Evolutionary conservation across 2,329 filamentous ascomycete genomes (phyloP).

Genomic region (Exophiala lecanii-corni): DNA sequence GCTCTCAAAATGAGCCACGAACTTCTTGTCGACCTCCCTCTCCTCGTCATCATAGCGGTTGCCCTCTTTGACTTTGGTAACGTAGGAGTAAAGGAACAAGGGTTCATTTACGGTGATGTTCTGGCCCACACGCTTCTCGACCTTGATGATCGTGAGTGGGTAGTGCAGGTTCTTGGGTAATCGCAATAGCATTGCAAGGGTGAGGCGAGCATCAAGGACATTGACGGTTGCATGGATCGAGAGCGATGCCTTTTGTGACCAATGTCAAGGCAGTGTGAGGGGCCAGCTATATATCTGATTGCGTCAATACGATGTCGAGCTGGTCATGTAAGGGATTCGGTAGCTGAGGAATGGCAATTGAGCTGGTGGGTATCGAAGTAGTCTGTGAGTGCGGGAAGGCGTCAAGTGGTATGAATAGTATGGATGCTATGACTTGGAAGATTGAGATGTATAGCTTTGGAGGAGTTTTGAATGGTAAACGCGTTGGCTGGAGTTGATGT

Average conservation of each 20-base stretch:
- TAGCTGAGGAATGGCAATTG: conserved; percentile 7
- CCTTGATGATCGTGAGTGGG: conserved; percentile 84
- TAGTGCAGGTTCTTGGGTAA: conserved; percentile 66
- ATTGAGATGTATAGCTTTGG: no score
- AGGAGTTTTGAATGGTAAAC: no score
- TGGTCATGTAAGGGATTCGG: conserved; percentile 3
- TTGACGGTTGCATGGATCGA: conserved; percentile 18
- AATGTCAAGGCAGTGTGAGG: no score
- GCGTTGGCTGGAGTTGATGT: no score
- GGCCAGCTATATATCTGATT: background rate
- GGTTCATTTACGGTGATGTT: conserved; percentile 69
- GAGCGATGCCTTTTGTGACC: no score
- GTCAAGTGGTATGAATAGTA: no score
- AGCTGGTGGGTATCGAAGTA: no score
- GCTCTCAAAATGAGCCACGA: conserved; percentile 75
- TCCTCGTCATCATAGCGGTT: conserved; percentile 66
- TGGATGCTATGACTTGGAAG: no score
- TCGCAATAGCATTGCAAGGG: conserved; percentile 41
- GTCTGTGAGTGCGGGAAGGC: no score
- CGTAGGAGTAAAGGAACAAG: conserved; percentile 83
- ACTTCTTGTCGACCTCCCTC: conserved; percentile 63
- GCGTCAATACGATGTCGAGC: conserved; percentile 2
- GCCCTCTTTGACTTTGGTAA: conserved; percentile 62
- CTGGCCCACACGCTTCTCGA: conserved; percentile 73
- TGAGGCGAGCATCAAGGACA: conserved; percentile 8